Evolutionary conservation across 139 green algal species (phyloP).

Genomic region (Micractinium sp.): DNA sequence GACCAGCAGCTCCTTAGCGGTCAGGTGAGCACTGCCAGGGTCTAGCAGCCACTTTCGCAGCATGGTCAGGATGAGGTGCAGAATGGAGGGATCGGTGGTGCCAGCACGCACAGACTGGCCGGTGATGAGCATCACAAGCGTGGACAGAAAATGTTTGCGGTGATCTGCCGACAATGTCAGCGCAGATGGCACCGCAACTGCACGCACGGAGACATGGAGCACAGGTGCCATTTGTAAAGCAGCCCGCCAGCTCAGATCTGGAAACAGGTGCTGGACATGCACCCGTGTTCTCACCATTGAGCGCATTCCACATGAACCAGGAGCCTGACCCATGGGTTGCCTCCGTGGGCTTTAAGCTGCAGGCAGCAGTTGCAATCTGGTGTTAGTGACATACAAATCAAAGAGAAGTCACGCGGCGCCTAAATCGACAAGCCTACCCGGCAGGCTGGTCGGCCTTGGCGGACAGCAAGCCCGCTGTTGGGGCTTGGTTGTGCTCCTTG

Average conservation of each 20-base stretch:
- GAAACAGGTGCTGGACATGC: not conserved
- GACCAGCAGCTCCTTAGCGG: conserved; percentile 82
- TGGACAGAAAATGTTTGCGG: conserved; percentile 81
- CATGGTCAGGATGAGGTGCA: conserved; percentile 64
- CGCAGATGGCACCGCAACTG: conserved; percentile 44
- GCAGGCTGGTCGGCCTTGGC: conserved; percentile 34
- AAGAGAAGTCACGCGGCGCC: not conserved
- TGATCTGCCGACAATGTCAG: conserved; percentile 75
- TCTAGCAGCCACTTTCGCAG: conserved; percentile 58
- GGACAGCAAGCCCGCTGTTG: conserved; percentile 30
- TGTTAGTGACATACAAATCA: not conserved
- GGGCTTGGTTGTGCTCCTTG: conserved; percentile 63
- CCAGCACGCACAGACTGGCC: conserved; percentile 48
- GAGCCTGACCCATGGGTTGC: conserved; percentile 62
- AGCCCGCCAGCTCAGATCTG: too few species aligned
- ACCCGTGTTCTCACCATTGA: conserved; percentile 20
- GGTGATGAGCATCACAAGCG: conserved; percentile 81
- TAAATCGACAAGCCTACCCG: not conserved
- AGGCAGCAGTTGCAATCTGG: not conserved
- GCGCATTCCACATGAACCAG: conserved; percentile 69
- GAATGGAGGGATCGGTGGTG: conserved; percentile 67
- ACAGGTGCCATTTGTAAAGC: too few species aligned
- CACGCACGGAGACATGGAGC: not conserved
- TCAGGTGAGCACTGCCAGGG: conserved; percentile 49
- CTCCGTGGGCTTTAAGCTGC: conserved; percentile 4